Evolutionary conservation across 2,329 filamentous ascomycete genomes (phyloP), one percentile per base, ranked within the genome.

Genomic region (Cytospora leucostoma): DNA sequence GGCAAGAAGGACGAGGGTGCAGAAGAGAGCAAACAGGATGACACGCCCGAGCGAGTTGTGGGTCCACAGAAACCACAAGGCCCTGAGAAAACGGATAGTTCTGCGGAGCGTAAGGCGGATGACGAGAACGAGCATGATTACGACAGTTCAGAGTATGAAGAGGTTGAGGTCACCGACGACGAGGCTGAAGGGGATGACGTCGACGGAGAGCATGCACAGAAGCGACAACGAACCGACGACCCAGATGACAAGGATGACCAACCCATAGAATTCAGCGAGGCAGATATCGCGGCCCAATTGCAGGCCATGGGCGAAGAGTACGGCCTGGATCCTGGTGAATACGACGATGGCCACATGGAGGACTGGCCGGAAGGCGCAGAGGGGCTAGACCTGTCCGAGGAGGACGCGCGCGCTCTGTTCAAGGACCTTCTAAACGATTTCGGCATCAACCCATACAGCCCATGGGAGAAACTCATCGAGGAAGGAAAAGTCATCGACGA

Each of bases 261-360:
- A 1, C 82, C 84, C 0, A 77, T 95, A 8, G 94, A 97, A 70
- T 96, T 97, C 71, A 91, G 90, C 62, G 95, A 98, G 74, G 94
- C 93, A 59, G 95, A 99, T 71, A 96, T 99, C 70, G 93, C 92
- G 40, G 93, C 89, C 72, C 95, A 99, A 72, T 81, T 99, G 13
- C 91, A 91, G 59, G 88, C 91, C 33, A 96, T 97, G 91, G 92
- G 90, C 60, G 84, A 90, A 68, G 88, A 92, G n/a, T 93, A 93
- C 69, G 91, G 87, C 1, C 80, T 93, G 35, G 91, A 92, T 47
- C 87, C 87, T 0, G 91, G 87, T 57, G 90, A 93, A 71, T 92
- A 92, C 71, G 90, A 88, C 63, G 88, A 88, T 65, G 87, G 83
- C 5, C 78, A 82, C 66, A 79, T 78, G 68, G 81, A 84, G 7